A percentile compares a stretch with the other conserved stretches of the same genome.
Conservation (phyloP, 2,329 filamentous ascomycete genomes). For the Neopestalotiopsis sp. region DNA sequence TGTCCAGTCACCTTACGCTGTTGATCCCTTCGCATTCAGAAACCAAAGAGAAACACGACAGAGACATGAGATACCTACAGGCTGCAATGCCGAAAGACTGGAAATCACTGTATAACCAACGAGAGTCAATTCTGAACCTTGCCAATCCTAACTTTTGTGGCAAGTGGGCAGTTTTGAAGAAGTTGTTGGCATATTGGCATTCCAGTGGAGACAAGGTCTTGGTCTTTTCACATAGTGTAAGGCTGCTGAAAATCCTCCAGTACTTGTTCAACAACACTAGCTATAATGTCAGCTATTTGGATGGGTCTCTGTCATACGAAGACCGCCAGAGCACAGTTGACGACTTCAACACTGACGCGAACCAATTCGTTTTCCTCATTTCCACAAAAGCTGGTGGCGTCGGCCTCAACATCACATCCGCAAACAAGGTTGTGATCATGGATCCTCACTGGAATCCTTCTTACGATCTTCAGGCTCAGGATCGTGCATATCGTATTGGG, state of each 20-base stretch:
- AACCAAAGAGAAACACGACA: slow-evolving; percentile 73
- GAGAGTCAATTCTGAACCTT: slow-evolving; percentile 80
- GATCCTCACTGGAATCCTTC: slow-evolving; percentile 98
- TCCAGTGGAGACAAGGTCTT: slow-evolving; percentile 90
- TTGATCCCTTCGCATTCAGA: slow-evolving; percentile 75
- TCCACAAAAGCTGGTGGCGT: slow-evolving; percentile 93
- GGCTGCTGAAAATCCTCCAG: slow-evolving; percentile 81
- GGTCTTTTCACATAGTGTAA: slow-evolving; percentile 92
- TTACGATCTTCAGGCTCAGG: slow-evolving; percentile 94
- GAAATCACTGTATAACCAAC: slow-evolving; percentile 73
- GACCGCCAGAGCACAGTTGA: slow-evolving; percentile 84
- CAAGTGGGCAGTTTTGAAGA: slow-evolving; percentile 93
- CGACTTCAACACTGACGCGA: slow-evolving; percentile 87
- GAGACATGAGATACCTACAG: slow-evolving; percentile 76
- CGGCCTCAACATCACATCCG: slow-evolving; percentile 94
- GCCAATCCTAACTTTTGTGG: slow-evolving; percentile 92
- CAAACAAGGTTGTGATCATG: slow-evolving; percentile 97
- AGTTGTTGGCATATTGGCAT: slow-evolving; percentile 89
- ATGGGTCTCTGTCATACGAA: slow-evolving; percentile 82
- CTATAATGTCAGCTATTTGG: slow-evolving; percentile 90
- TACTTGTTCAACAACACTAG: slow-evolving; percentile 86
- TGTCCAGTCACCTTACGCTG: slow-evolving; percentile 91
- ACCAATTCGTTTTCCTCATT: slow-evolving; percentile 93
- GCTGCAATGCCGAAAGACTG: slow-evolving; percentile 77
- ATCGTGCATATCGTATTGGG: slow-evolving; percentile 94